phyloP scores from a whole-genome alignment of 2,329 filamentous ascomycete species.

The Lachnellula arida region DNA sequence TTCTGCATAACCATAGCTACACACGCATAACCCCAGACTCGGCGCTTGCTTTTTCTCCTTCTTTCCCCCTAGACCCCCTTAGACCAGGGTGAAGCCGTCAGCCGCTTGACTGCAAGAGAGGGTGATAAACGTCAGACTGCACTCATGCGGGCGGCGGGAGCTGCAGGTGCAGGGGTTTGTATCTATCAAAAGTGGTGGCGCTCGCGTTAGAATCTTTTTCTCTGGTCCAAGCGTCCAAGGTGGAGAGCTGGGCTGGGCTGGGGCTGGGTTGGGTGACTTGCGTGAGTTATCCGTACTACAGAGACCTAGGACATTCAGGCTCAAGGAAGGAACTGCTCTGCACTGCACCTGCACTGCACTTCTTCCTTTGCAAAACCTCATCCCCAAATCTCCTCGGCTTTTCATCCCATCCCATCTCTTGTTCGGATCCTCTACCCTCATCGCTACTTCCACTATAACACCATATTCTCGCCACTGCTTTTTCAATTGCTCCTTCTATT shows the following conservation, averaged over 20 bases:
- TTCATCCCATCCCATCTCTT: constrained; percentile 2
- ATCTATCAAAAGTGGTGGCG: background rate
- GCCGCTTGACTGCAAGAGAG: background rate
- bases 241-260: too few species aligned
- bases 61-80: background rate
- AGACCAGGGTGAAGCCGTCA: background rate
- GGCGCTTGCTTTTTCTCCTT: background rate
- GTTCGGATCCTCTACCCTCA: background rate
- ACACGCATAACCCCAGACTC: too few species aligned
- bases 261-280: background rate
- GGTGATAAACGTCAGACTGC: too few species aligned
- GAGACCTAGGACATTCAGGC: background rate
- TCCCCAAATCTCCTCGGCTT: background rate
- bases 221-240: too few species aligned
- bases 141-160: too few species aligned
- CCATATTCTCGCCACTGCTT: background rate
- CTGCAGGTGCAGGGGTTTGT: background rate
- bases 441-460: background rate
- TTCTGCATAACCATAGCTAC: too few species aligned
- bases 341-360: background rate
- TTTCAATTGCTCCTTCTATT: background rate
- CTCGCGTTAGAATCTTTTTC: too few species aligned
- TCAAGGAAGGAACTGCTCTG: background rate
- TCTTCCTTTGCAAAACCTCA: background rate
- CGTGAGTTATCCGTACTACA: background rate